Evolutionary conservation across 768 basidiomycete species (phyloP).

Genomic region (Coprinopsis cinerea): DNA sequence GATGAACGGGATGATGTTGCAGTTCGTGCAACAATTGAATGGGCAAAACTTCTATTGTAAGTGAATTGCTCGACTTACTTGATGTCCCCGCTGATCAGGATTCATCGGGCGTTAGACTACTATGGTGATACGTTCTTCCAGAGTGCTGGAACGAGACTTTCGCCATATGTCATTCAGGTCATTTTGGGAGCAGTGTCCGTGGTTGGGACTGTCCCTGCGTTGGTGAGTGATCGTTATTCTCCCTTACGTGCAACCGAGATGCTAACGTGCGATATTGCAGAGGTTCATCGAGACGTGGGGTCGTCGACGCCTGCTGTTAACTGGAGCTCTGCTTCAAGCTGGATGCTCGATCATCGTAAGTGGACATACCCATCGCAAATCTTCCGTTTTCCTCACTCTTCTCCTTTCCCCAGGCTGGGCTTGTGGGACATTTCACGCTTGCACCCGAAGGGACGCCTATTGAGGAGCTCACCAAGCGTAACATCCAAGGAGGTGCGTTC

Average conservation of each 20-base stretch:
- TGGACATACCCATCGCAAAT: too few species aligned
- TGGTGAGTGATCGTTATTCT: slow-evolving; percentile 30
- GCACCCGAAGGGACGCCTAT: slow-evolving; percentile 46
- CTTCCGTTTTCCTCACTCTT: not conserved
- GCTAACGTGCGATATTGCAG: slow-evolving; percentile 17
- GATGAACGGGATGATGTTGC: slow-evolving; percentile 75
- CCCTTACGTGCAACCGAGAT: not conserved
- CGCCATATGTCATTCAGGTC: slow-evolving; percentile 68
- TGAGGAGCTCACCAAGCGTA: slow-evolving; percentile 44
- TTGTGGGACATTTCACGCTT: slow-evolving; percentile 66
- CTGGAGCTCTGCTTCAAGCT: slow-evolving; percentile 56
- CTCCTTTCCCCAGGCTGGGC: slow-evolving; percentile 42
- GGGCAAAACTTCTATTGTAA: slow-evolving; percentile 78
- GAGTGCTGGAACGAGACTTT: slow-evolving; percentile 63
- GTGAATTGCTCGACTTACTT: slow-evolving; percentile 18
- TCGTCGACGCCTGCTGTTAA: slow-evolving; percentile 65
- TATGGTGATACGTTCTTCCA: slow-evolving; percentile 80
- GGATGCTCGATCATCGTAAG: slow-evolving; percentile 56
- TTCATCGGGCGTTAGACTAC: too few species aligned
- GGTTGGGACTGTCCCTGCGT: slow-evolving; percentile 62
- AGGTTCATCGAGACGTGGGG: slow-evolving; percentile 69
- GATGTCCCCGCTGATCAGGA: too few species aligned
- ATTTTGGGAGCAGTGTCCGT: slow-evolving; percentile 75
- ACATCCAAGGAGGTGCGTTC: slow-evolving; percentile 44
- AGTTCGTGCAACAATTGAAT: slow-evolving; percentile 76